Evolutionary conservation across 805 yeast genomes (phyloP), one percentile per base, ranked within the genome.

Genomic region (Suhomyces kilbournensis): DNA sequence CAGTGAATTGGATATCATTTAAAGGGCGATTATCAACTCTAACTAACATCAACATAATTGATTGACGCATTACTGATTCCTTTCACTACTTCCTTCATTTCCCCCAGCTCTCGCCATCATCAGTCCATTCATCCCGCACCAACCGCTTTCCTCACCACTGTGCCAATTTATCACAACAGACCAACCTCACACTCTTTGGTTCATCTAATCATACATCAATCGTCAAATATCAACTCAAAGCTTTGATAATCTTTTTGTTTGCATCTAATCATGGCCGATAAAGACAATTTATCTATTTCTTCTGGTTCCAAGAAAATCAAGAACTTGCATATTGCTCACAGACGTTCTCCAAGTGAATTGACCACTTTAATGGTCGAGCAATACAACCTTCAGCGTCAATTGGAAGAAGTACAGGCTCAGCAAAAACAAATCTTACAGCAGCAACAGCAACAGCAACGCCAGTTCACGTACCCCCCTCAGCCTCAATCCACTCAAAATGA

Each of bases 301-400:
- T 40, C 48, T 12, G 48, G 52, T 32, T 50, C 55, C 22, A 49
- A 48, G 30, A 67, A 66, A 57, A 70, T 73, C 2, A 68, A 65
- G 49, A 73, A 70, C 59, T 64, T 94, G 54, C 96, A 91, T 71
- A 91, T 93, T 58, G 98, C 98, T n/a, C 98, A 94, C 64, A 82
- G 98, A 64, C 81, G 97, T 55, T 88, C 97, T 2, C 97, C 97
- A n/a, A 84, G 92, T 60, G 99, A 94, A 68, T 77, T 94, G 67
- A 93, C 98, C 2, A 88, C 87, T 51, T 76, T 93, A 58, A 93
- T 93, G 97, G 68, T 90, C 62, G 98, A 93, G 70, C 96, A 88
- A 65, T 83, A 88, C 66, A 85, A 86, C 53, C 78, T 94, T 53
- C 97, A 94, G 70, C 91, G 93, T 61, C 97, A 93, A 67, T 78